These are phyloP conservation scores for Ilyonectria sp. DNA, from an alignment of 2,329 filamentous ascomycete genomes.

Conservation along the genomic window DNA sequence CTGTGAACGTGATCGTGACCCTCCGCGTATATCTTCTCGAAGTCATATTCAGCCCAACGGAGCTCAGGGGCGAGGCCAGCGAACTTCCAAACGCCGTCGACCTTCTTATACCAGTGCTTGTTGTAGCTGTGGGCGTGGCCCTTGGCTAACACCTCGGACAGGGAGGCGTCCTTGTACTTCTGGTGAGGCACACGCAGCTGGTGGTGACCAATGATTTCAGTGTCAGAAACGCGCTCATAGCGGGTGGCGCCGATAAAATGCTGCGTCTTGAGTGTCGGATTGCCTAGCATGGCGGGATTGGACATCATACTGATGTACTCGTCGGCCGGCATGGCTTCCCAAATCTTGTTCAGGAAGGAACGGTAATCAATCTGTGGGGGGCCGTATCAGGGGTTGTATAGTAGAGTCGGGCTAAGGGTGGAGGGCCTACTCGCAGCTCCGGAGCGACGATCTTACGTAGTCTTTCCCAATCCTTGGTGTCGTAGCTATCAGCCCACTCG, in stretches of 20 bases:
- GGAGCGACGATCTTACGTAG: conserved; percentile 7
- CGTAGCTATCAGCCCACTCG: conserved; percentile 22
- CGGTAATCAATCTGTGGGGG: not conserved
- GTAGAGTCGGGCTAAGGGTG: not conserved
- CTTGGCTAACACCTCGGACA: not conserved
- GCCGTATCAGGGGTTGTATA: not conserved
- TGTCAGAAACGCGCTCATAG: not conserved
- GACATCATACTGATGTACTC: not conserved
- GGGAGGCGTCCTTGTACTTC: not conserved
- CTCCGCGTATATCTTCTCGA: not conserved
- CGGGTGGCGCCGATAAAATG: not conserved
- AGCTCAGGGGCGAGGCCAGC: not conserved
- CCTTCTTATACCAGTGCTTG: conserved; percentile 12
- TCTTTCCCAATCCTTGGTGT: conserved; percentile 24
- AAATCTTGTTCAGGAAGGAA: not conserved
- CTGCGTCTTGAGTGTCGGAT: not conserved
- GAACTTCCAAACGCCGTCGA: not conserved
- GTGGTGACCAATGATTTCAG: not conserved
- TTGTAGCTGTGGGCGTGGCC: conserved; percentile 13
- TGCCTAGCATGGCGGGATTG: not conserved
- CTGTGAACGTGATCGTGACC: too few relatives aligned
- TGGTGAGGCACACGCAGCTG: not conserved
- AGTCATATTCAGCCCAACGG: not conserved
- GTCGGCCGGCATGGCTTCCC: not conserved
- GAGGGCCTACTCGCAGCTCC: not conserved